A percentile compares a stretch with the other conserved stretches of the same genome.
These are phyloP conservation scores for Lentinus tigrinus DNA, from an alignment of 768 basidiomycete species.

Conservation along the genomic window DNA sequence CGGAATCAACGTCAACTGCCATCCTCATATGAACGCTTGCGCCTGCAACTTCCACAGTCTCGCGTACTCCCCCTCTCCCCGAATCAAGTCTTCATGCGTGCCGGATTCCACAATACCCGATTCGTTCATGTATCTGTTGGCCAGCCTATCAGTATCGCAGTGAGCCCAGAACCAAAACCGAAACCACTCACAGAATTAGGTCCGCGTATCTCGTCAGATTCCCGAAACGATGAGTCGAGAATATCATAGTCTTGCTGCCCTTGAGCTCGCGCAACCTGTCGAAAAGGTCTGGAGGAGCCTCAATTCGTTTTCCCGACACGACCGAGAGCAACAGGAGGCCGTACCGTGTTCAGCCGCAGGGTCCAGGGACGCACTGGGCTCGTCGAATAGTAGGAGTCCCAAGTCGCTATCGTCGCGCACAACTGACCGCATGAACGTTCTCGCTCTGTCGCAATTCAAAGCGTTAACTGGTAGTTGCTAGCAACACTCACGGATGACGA, in stretches of 20 bases:
- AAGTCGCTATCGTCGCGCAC: slow-evolving; percentile 18
- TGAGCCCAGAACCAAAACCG: no score
- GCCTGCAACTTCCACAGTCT: slow-evolving; percentile 73
- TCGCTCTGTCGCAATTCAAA: slow-evolving; percentile 17
- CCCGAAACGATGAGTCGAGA: slow-evolving; percentile 73
- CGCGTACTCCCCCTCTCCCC: slow-evolving; percentile 60
- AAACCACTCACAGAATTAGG: slow-evolving; percentile 42
- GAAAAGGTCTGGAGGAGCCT: slow-evolving; percentile 40
- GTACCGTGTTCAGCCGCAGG: slow-evolving; percentile 55
- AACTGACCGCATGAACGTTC: slow-evolving; percentile 24
- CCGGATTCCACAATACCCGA: slow-evolving; percentile 61
- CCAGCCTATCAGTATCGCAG: no score
- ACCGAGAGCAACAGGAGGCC: no score
- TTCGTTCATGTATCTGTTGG: slow-evolving; percentile 69
- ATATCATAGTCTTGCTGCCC: slow-evolving; percentile 80
- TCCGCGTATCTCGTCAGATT: slow-evolving; percentile 74
- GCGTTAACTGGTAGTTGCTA: no score
- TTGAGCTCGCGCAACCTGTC: slow-evolving; percentile 62
- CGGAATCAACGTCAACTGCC: no score
- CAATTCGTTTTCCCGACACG: no score
- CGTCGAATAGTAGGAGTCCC: slow-evolving; percentile 24
- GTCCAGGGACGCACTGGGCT: slow-evolving; percentile 27
- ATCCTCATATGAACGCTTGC: slow-evolving; percentile 58
- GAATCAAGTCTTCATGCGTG: slow-evolving; percentile 60
- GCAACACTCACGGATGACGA: no score